These are phyloP conservation scores for Dendrostoma leiphaemia DNA, from an alignment of 2,329 filamentous ascomycete species.

Conservation along the genomic window DNA sequence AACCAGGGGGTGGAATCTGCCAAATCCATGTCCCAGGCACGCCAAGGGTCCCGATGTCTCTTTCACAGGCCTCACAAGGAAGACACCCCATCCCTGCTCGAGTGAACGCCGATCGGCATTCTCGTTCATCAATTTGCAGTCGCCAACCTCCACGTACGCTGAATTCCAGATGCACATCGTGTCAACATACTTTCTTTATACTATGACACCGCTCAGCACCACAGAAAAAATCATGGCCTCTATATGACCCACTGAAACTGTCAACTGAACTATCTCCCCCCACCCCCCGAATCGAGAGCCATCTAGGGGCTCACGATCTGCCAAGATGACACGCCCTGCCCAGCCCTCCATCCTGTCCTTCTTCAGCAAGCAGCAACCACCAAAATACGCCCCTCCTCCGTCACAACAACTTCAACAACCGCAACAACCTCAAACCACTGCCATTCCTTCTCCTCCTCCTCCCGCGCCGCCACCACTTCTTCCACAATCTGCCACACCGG, in stretches of 20 bases:
- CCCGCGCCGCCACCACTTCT: constrained; percentile 20
- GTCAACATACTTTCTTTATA: not conserved
- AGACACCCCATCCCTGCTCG: not conserved
- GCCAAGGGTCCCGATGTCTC: no score
- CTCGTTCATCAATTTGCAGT: no score
- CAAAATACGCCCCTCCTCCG: constrained; percentile 42
- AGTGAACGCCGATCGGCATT: no score
- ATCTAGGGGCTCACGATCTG: not conserved
- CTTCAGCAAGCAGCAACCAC: constrained; percentile 44
- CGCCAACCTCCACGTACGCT: not conserved
- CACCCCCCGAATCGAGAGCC: not conserved
- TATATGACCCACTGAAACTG: constrained; percentile 2
- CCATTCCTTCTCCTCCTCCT: constrained; percentile 22
- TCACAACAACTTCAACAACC: constrained; percentile 24
- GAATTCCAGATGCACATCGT: not conserved
- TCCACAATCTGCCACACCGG: constrained; percentile 9
- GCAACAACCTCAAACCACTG: constrained; percentile 18
- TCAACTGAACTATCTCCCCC: not conserved
- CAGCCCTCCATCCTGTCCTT: constrained; percentile 61
- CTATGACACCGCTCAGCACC: not conserved
- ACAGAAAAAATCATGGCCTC: not conserved
- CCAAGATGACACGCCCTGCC: constrained; percentile 15
- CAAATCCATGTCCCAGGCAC: no score
- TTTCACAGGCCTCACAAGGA: no score
- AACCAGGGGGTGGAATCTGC: no score